A percentile compares a stretch with the other conserved stretches of the same genome.
Conservation (phyloP, 192 early-diverging fungal species). For the Coemansia aciculifera region DNA sequence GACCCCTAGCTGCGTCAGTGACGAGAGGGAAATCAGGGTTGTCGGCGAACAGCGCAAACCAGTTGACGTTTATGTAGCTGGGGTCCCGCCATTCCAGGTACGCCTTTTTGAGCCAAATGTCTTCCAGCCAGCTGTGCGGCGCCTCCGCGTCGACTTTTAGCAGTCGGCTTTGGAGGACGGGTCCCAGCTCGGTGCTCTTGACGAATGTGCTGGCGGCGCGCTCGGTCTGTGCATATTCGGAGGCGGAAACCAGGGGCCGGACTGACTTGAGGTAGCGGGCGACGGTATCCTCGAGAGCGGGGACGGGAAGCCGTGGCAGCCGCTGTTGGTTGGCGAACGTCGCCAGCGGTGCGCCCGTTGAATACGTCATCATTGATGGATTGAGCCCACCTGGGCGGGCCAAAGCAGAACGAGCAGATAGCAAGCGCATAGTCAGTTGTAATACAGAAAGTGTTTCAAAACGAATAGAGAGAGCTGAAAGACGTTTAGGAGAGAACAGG, state of each 20-base stretch:
- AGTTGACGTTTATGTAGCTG: slow-evolving; percentile 86
- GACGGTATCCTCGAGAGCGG: slow-evolving; percentile 72
- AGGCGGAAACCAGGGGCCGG: slow-evolving; percentile 62
- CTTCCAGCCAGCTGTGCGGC: slow-evolving; percentile 84
- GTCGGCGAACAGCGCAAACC: slow-evolving; percentile 77
- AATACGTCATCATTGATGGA: neutral
- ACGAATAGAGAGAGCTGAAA: neutral
- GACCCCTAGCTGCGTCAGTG: slow-evolving; percentile 37
- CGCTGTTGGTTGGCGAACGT: slow-evolving; percentile 69
- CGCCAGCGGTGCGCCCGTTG: slow-evolving; percentile 1
- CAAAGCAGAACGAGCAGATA: slow-evolving; percentile 6
- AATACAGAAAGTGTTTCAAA: no score
- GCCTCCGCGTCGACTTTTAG: slow-evolving; percentile 66
- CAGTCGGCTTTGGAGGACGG: slow-evolving; percentile 74
- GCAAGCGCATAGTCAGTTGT: slow-evolving; percentile 1
- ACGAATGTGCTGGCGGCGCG: slow-evolving; percentile 73
- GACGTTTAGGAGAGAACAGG: no score
- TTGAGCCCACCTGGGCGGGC: neutral
- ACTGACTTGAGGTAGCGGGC: slow-evolving; percentile 77
- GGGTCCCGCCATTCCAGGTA: slow-evolving; percentile 86
- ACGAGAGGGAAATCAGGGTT: slow-evolving; percentile 56
- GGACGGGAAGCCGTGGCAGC: slow-evolving; percentile 85
- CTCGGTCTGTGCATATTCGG: slow-evolving; percentile 62
- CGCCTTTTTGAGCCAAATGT: slow-evolving; percentile 78
- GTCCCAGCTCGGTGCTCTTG: slow-evolving; percentile 65